Percentiles rank a stretch among this genome's conserved stretches.
Evolutionary conservation across 768 basidiomycete species (phyloP).

Genomic region (Leucosporidium yakuticum): DNA sequence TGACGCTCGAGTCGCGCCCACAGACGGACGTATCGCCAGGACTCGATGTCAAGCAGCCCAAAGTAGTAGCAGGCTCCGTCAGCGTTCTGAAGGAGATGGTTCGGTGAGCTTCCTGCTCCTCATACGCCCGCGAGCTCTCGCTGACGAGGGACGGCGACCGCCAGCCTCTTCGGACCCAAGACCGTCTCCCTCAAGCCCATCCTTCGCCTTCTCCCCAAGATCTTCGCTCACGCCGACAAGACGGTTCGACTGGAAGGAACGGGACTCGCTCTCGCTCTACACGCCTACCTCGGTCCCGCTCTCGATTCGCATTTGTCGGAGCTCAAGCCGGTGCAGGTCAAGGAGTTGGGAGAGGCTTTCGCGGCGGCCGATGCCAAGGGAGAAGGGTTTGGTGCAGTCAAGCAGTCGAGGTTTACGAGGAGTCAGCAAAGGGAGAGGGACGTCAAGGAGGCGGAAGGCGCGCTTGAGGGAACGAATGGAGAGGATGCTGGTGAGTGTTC

Average conservation of each 20-base stretch:
- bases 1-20: neutral
- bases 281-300: conserved; percentile 76
- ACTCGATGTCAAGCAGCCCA: conserved; percentile 86
- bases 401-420: conserved; percentile 68
- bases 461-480: conserved; percentile 18
- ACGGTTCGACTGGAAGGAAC: conserved; percentile 88
- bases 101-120: conserved; percentile 52
- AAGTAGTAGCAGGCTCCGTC: conserved; percentile 75
- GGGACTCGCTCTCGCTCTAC: conserved; percentile 64
- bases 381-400: conserved; percentile 68
- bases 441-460: conserved; percentile 41
- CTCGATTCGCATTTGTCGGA: conserved; percentile 81
- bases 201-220: conserved; percentile 82
- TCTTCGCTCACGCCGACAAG: conserved; percentile 92
- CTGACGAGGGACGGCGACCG: neutral
- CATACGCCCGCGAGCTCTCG: neutral
- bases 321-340: conserved; percentile 92
- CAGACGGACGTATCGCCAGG: conserved; percentile 78
- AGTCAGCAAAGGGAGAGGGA: conserved; percentile 62
- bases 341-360: conserved; percentile 88
- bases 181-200: conserved; percentile 67
- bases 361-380: conserved; percentile 59
- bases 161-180: conserved; percentile 71
- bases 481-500: neutral
- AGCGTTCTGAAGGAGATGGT: conserved; percentile 73